A percentile compares a stretch with the other conserved stretches of the same genome.
phyloP scores from a whole-genome alignment of 352 stramenopile genomes.

The Blastocystis sp. region DNA sequence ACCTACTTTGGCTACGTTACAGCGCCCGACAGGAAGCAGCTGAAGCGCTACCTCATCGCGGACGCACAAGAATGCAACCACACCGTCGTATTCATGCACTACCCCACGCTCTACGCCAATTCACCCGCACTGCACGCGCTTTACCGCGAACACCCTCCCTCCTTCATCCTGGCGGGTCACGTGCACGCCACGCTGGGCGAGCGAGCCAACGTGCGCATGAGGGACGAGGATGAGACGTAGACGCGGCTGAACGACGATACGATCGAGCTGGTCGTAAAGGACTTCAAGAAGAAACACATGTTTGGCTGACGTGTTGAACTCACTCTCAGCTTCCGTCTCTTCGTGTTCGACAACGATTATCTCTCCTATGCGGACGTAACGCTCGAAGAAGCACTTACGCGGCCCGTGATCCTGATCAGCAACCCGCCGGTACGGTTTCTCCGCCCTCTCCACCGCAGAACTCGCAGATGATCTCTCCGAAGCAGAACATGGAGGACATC shows the following conservation, averaged over 20 bases:
- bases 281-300: constrained; percentile 35
- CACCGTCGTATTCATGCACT: constrained; percentile 48
- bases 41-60: background rate
- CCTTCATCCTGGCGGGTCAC: constrained; percentile 24
- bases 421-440: background rate
- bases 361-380: background rate
- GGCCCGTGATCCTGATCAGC: background rate
- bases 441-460: background rate
- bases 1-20: constrained; percentile 41
- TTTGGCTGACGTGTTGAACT: background rate
- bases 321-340: background rate
- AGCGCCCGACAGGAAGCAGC: background rate
- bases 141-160: constrained; percentile 14
- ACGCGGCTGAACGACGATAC: constrained; percentile 5
- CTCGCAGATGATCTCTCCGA: constrained; percentile 4
- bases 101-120: constrained; percentile 23
- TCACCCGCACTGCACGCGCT: constrained; percentile 19
- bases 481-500: background rate
- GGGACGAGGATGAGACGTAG: background rate
- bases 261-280: constrained; percentile 5
- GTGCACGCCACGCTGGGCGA: constrained; percentile 45
- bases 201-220: background rate
- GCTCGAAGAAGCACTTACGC: background rate
- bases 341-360: constrained; percentile 34
- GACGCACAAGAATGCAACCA: constrained; percentile 18